Evolutionary conservation across 257 asterid genomes (phyloP).

Genomic region (Capsicum pubescens): DNA sequence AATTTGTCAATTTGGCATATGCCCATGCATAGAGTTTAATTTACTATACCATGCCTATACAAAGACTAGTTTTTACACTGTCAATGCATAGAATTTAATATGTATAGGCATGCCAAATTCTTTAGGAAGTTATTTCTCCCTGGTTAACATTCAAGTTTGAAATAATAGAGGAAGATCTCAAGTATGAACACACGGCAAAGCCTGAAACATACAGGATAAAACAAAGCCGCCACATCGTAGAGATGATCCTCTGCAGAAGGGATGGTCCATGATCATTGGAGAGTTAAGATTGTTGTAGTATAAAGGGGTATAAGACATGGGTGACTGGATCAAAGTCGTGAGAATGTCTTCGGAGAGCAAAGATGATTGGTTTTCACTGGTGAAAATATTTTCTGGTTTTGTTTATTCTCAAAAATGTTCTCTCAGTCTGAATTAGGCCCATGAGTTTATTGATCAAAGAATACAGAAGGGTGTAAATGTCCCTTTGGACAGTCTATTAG

Average conservation of each 20-base stretch:
- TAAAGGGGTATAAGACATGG: not conserved
- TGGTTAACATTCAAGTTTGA: not conserved
- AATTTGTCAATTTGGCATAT: too few species aligned
- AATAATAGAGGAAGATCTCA: not conserved
- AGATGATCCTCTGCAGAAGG: not conserved
- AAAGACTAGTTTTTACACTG: not conserved
- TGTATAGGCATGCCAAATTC: not conserved
- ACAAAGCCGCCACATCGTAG: not conserved
- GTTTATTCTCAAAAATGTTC: not conserved
- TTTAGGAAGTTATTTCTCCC: constrained; percentile 1
- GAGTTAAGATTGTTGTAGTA: not conserved
- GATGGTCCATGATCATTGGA: not conserved
- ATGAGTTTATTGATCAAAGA: not conserved
- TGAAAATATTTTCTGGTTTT: constrained; percentile 5
- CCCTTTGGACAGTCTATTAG: not conserved
- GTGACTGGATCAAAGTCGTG: not conserved
- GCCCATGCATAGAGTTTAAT: too few species aligned
- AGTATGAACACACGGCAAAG: not conserved
- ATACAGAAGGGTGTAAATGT: not conserved
- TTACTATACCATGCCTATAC: too few species aligned
- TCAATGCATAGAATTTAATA: not conserved
- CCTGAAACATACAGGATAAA: not conserved
- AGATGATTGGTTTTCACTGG: not conserved
- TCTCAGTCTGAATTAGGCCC: not conserved
- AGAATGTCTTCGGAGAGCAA: not conserved